Evolutionary conservation across 1,284 basidiomycete genomes (phyloP).

Genomic region (Taiwanofungus camphoratus): DNA sequence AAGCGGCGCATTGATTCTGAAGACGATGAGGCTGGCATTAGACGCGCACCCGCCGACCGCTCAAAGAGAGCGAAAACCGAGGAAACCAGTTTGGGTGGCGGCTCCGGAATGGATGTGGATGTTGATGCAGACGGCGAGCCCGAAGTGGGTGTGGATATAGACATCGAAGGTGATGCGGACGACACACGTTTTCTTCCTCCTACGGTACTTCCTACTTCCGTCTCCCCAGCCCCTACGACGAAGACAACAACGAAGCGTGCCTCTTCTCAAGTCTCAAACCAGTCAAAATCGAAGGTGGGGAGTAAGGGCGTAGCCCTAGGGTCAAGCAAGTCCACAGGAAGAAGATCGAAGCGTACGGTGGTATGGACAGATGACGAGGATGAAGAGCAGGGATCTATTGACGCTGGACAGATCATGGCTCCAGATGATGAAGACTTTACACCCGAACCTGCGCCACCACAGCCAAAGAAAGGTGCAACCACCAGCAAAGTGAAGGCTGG

Average conservation of each 20-base stretch:
- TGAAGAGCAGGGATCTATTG: conserved; percentile 16
- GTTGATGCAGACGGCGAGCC: conserved; percentile 13
- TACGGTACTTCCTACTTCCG: conserved; percentile 8
- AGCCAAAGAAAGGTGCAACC: conserved; percentile 9
- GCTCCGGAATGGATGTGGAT: no score
- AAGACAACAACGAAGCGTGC: conserved; percentile 12
- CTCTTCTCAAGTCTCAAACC: conserved; percentile 4
- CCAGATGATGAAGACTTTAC: conserved; percentile 21
- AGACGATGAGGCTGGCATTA: conserved; percentile 10
- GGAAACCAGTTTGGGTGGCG: conserved; percentile 10
- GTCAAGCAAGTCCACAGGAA: conserved; percentile 11
- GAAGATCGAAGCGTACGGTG: conserved; percentile 13
- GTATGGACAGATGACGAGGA: conserved; percentile 23
- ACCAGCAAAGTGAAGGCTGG: conserved; percentile 10
- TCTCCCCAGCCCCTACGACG: conserved; percentile 10
- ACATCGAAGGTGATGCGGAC: conserved; percentile 19
- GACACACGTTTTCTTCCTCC: conserved; percentile 18
- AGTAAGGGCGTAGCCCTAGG: conserved; percentile 1
- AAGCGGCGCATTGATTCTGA: conserved; percentile 19
- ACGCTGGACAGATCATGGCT: conserved; percentile 13
- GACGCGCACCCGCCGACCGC: background rate
- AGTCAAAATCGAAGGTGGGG: conserved; percentile 1
- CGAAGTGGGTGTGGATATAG: conserved; percentile 21
- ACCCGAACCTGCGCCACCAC: conserved; percentile 16
- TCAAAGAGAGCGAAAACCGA: conserved; percentile 15